Evolutionary conservation across 129 eudicot genomes (phyloP), one percentile per base, ranked within the genome.

Genomic region (Flaveria bidentis): DNA sequence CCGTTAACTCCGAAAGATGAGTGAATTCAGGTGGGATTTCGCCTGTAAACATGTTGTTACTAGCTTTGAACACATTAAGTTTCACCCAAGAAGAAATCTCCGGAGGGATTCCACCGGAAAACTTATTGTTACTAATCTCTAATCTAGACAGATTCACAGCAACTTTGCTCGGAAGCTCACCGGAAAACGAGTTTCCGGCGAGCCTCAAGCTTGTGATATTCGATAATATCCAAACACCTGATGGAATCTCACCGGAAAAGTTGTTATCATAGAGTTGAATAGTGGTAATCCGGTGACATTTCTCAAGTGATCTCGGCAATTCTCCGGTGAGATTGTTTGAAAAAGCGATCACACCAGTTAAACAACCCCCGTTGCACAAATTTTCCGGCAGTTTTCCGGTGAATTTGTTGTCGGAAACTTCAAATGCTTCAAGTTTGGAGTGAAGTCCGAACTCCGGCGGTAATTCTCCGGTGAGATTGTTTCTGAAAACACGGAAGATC

Each of bases 381-480:
- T 82, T 82, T 22, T 87, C 89, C 16, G 98, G 98, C 41, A 93
- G 53, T 6, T 77, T 86, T 45, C 97, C 97, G 14, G 86, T 86
- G 82, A 93, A 79, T 0, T 68, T 78, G 73, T 93, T 93, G 49
- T 86, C 79, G 4, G 89, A 82, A 7, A 88, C 98, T 70, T 93
- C 98, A 67, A 93, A 88, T 2, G 80, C 78, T 67, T 86, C 91
- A 17, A 93, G 93, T 55, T 85, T 93, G n/a, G 97, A 93, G 65
- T 87, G 88, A 12, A 77, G 77, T 53, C 98, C 98, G 6, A 93
- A 58, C 58, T 87, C 92, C 6, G 86, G 81, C 0, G 98, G 98
- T n/a, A 93, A 58, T 11, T 67, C 73, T 13, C 98, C 98, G 16
- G 85, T 80, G 70, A 93, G 55, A 28, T 82, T 74, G 73, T 93